Percentiles rank a stretch among this genome's conserved stretches.
phyloP scores from a whole-genome alignment of 106 monocot species.

The Dendrobium catenatum region DNA sequence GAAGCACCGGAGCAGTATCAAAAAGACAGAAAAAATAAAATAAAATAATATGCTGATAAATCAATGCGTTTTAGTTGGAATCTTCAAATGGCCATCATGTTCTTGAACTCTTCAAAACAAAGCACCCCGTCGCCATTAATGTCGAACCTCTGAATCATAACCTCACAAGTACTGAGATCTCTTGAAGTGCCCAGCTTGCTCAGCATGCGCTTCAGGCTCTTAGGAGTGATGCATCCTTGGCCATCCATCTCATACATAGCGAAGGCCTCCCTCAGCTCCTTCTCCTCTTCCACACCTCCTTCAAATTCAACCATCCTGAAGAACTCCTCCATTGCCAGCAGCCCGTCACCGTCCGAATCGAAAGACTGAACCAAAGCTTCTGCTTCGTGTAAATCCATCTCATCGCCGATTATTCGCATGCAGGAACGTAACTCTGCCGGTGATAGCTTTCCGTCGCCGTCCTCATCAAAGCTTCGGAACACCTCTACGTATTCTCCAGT shows the following conservation, averaged over 20 bases:
- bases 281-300: constrained; percentile 23
- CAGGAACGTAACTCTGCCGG: constrained; percentile 29
- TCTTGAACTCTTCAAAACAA: constrained; percentile 55
- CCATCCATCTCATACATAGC: constrained; percentile 30
- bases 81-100: constrained; percentile 70
- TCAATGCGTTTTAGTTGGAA: too few species aligned
- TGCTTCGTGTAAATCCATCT: constrained; percentile 27
- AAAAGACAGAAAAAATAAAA: too few species aligned
- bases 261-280: constrained; percentile 50
- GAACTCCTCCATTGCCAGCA: constrained; percentile 10
- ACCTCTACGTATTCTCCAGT: neutral
- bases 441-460: constrained; percentile 53
- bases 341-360: constrained; percentile 41
- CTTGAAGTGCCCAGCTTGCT: constrained; percentile 5
- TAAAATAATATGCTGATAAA: too few species aligned
- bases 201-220: constrained; percentile 16
- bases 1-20: too few species aligned
- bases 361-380: constrained; percentile 18
- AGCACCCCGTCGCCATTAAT: constrained; percentile 50
- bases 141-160: constrained; percentile 36
- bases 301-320: constrained; percentile 12
- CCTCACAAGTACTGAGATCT: constrained; percentile 3
- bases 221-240: constrained; percentile 25
- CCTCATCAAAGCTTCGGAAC: constrained; percentile 31
- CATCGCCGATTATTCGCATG: constrained; percentile 21